Base-by-base conservation (phyloP, 2,329 filamentous ascomycete species). In the Fusarium bactridioides region DNA sequence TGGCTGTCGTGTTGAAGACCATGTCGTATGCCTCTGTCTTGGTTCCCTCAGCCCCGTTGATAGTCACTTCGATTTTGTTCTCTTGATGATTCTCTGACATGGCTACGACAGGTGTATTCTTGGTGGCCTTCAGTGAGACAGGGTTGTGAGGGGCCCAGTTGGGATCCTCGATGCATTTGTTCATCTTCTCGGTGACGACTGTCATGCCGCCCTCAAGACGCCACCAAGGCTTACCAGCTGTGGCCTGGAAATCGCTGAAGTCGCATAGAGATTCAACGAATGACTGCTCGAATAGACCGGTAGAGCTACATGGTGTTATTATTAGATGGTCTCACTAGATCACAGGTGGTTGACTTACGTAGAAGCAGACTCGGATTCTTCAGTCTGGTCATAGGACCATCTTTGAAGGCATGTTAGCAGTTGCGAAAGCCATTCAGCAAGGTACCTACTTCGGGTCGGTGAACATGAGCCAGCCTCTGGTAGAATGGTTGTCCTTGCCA, bases 151-250 rank as follows among this genome's bases (percentile, higher is more conserved):
- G 6, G 2, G 10, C n/a, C 70, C 62, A 68, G 0, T 60, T 4
- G 1, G 51, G 45, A 18, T 62, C 61, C 2, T 44, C 33, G 1
- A 70, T 38, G 4, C 41, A 54, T 5, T 67, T 0, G 5, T 68
- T 55, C 71, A 73, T 73, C 51, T 61, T 59, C 3, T 73, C 51
- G 0, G 66, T 70, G 33, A 70, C n/a, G 0, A 57, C 47, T 3
- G 69, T 67, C 70, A 73, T 73, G n/a, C 70, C 70, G 5, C 66
- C 70, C 3, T 72, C 69, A 1, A 73, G 35, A 9, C 70, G 70
- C 29, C 37, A 69, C 70, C 69, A 73, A 1, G 23, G n/a, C 2
- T 64, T 61, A 0, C 44, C 31, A 2, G 23, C 43, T 0, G 66
- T 57, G 0, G 61, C 65, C 27, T 73, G 70, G 3, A 73, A 73